Evolutionary conservation across 2,329 filamentous ascomycete genomes (phyloP), one percentile per base, ranked within the genome.

Genomic region (Lojkania enalia): DNA sequence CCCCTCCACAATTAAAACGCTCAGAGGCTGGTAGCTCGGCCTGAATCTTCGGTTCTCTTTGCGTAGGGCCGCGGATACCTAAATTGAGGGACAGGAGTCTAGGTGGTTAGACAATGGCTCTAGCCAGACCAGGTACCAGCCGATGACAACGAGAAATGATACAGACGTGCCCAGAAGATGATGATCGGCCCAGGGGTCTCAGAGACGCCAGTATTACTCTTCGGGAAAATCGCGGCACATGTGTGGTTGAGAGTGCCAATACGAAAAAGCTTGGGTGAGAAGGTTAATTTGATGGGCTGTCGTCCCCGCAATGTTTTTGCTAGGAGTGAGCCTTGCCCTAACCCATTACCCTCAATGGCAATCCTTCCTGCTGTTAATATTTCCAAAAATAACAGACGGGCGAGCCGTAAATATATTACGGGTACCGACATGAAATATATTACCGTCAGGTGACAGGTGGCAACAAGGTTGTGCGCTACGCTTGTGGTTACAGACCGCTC

Each of bases 191-290:
- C 43, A 49, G 47, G 39, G 20, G 15, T 19, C 20, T n/a, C 32
- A 31, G 40, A 39, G 27, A 9, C 31, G 20, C 27, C 15, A 33
- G 37, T 50, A n/a, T 39, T 44, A 39, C 37, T 44, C 45, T 35
- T 27, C 7, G 9, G 7, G 25, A 7, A 27, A 9, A 27, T 15
- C 15, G 15, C 15, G 30, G 30, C 30, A 7, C 7, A 27, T 7
- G n/a, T 27, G 23, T 27, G 23, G 36, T 42, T 52, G 56, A 60
- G 33, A 63, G 60, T 63, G 48, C 25, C 35, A 53, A 64, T 64
- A 66, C 62, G 62, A 63, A 61, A n/a, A 64, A 61, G 61, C 57
- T 66, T 62, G 54, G 49, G 46, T 54, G 23, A 23, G 32, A 52
- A 60, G 31, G 44, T 60, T 60, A 49, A 64, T 63, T 64, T 48